phyloP scores from a whole-genome alignment of 257 asterid species.

The Gynochthodes officinalis region DNA sequence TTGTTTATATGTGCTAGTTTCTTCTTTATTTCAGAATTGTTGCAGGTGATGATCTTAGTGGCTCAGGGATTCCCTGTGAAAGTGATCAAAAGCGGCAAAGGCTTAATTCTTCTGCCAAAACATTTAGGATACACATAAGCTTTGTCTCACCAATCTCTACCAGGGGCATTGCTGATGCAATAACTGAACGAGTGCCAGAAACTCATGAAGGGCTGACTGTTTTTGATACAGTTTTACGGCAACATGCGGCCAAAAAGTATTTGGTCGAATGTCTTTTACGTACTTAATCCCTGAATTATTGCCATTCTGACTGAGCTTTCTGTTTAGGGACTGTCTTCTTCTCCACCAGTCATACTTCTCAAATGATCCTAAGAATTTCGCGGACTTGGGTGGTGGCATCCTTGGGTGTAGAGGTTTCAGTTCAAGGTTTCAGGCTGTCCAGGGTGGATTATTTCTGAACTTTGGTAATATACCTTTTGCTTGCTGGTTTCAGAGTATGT shows the following conservation, averaged over 20 bases:
- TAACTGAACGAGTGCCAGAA: conserved; percentile 3
- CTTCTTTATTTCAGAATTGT: conserved; percentile 3
- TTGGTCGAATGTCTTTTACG: background rate
- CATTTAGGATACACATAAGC: conserved; percentile 30
- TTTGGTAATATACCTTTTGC: conserved; percentile 30
- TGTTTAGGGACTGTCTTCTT: conserved; percentile 43
- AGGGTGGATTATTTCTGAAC: conserved; percentile 49
- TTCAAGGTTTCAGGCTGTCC: conserved; percentile 44
- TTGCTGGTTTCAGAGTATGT: background rate
- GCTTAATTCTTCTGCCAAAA: conserved; percentile 20
- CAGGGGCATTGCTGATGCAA: conserved; percentile 22
- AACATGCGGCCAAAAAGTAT: conserved; percentile 39
- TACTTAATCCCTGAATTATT: background rate
- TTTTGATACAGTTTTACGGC: conserved; percentile 38
- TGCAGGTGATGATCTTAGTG: conserved; percentile 2
- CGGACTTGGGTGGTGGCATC: conserved; percentile 44
- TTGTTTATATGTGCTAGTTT: background rate
- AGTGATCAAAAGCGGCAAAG: conserved; percentile 44
- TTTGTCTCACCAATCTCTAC: conserved; percentile 32
- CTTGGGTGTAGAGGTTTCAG: conserved; percentile 48
- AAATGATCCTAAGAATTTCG: conserved; percentile 28
- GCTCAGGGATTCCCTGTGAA: conserved; percentile 16
- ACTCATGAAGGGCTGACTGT: conserved; percentile 27
- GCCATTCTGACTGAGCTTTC: background rate
- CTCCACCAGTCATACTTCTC: conserved; percentile 40